Evolutionary conservation across 2,329 filamentous ascomycete genomes (phyloP), one percentile per base, ranked within the genome.

Genomic region (Colletotrichum tropicicola): DNA sequence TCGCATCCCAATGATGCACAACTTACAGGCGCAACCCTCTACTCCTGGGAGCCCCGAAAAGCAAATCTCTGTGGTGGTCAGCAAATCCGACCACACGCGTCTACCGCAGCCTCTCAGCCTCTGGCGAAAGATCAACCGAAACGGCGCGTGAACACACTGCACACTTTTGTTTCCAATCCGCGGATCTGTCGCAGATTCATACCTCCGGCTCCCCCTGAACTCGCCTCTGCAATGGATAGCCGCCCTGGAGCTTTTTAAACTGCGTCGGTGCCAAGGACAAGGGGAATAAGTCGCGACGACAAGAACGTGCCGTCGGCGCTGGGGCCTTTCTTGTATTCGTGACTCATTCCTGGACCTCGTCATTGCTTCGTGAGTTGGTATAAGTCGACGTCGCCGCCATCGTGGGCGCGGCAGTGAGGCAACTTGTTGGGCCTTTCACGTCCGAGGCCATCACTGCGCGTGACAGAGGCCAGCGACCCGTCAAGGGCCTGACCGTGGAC

Each of bases 171-270:
- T 66, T 66, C 63, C 59, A 63, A 63, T 63, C 13, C 59, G 59
- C 45, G 63, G 63, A 66, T 64, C 59, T 64, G 63, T 66, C 59
- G 41, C 63, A 66, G 59, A 45, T 47, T 66, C n/a, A 17, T 47
- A 52, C 51, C 63, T 48, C 52, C 52, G 23, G 37, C 47, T 30
- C 17, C 28, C 45, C 30, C 30, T 35, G 32, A 30, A 39, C 12
- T 32, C 19, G 25, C 41, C 27, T 53, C 39, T 48, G 56, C 44
- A 30, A 53, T 30, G 48, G 23, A 55, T 55, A 61, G 57, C 57
- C 44, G 35, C 43, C 35, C 57, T 32, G 28, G 25, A 52, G 7
- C 43, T 30, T 41, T 19, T 28, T 21, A 30, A n/a, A n/a, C n/a
- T n/a, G n/a, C 28, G 43, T 60, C 49, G 27, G 15, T 52, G 57